These are phyloP conservation scores for Cladorrhinum sp. DNA, from an alignment of 2,329 filamentous ascomycete genomes.

Conservation along the genomic window DNA sequence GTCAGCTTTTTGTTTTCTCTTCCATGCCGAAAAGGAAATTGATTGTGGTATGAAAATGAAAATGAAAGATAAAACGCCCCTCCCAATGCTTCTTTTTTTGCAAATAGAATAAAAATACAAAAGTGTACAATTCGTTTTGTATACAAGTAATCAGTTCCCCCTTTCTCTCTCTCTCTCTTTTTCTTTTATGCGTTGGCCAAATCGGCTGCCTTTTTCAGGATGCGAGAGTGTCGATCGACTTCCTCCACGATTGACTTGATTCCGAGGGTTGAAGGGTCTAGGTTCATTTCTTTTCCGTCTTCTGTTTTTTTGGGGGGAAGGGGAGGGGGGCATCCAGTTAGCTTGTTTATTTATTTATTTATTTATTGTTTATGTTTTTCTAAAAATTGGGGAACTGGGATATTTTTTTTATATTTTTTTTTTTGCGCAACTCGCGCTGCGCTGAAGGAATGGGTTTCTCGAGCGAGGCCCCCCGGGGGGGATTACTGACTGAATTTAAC, in stretches of 20 bases:
- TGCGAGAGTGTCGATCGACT: constrained; percentile 83
- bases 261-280: constrained; percentile 76
- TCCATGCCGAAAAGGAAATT: too few species aligned
- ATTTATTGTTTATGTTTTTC: too few species aligned
- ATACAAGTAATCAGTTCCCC: background rate
- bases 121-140: background rate
- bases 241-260: constrained; percentile 87
- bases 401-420: too few species aligned
- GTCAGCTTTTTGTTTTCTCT: background rate
- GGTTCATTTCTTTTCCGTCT: constrained; percentile 85
- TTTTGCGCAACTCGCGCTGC: too few species aligned
- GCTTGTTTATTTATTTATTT: too few species aligned
- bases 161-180: background rate
- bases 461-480: too few species aligned
- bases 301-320: constrained; percentile 49
- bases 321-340: background rate
- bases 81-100: constrained; percentile 7
- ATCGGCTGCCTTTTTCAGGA: constrained; percentile 78
- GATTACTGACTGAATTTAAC: constrained; percentile 77
- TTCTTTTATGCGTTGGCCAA: constrained; percentile 48
- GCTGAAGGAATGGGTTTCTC: too few species aligned
- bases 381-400: too few species aligned
- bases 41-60: background rate
- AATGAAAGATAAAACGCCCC: background rate
- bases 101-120: constrained; percentile 9